phyloP scores from a whole-genome alignment of 306 rosid genomes.

The Ormosia emarginata region DNA sequence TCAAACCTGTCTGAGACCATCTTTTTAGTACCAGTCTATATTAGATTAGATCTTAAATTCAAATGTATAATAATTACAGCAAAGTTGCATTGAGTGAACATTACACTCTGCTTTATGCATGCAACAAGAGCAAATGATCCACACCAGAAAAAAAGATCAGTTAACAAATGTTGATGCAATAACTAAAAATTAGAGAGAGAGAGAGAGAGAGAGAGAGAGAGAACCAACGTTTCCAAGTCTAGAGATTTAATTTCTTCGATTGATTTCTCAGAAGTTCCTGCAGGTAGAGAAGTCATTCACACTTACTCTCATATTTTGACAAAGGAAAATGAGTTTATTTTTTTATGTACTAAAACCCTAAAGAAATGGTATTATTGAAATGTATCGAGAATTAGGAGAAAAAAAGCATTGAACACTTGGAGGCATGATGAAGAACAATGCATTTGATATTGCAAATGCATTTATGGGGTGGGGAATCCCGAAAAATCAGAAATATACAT shows the following conservation, averaged over 20 bases:
- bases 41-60: background rate
- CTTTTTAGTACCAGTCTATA: background rate
- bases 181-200: background rate
- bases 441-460: background rate
- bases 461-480: background rate
- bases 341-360: background rate
- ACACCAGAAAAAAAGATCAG: background rate
- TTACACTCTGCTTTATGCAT: background rate
- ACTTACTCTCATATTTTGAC: background rate
- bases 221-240: slow-evolving; percentile 71
- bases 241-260: slow-evolving; percentile 61
- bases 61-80: background rate
- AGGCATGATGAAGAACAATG: background rate
- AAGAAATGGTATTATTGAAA: slow-evolving; percentile 2
- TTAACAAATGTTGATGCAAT: background rate
- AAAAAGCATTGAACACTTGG: background rate
- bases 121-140: background rate
- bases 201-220: too few species aligned
- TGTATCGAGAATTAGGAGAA: background rate
- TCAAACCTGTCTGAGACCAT: background rate
- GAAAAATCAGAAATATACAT: background rate
- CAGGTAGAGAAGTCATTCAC: slow-evolving; percentile 26
- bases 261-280: slow-evolving; percentile 64
- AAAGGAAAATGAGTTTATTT: background rate
- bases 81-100: background rate